Conservation (phyloP, 2,329 filamentous ascomycete species). For the Epichloe baconii region DNA sequence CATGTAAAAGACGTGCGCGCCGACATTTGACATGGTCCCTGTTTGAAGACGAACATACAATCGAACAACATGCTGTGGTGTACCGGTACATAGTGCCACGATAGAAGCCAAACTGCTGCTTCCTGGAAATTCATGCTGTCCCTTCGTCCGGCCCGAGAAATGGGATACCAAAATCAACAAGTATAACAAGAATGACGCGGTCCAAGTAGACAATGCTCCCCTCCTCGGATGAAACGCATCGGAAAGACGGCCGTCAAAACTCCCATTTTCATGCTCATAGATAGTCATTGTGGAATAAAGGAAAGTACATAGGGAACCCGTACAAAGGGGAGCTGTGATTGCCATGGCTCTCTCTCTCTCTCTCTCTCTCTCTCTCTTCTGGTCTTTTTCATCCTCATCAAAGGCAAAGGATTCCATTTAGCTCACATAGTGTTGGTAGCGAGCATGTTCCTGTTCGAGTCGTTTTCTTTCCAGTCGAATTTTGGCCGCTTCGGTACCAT, state of each 20-base stretch:
- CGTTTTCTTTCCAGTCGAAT: slow-evolving; percentile 23
- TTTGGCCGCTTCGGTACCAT: slow-evolving; percentile 47
- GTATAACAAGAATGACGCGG: no score
- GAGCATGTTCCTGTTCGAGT: slow-evolving; percentile 4
- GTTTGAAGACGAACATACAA: not conserved
- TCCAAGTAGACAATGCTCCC: not conserved
- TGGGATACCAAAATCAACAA: not conserved
- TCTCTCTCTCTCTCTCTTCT: not conserved
- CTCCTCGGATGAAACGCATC: not conserved
- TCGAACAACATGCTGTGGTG: not conserved
- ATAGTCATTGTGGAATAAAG: slow-evolving; percentile 3
- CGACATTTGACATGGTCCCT: not conserved
- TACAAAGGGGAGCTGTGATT: not conserved
- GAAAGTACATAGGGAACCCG: not conserved
- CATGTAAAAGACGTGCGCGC: not conserved
- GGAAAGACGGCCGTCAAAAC: not conserved
- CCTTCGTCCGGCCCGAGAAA: not conserved
- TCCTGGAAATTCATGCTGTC: not conserved
- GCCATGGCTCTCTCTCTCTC: not conserved
- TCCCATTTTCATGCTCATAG: slow-evolving; percentile 5
- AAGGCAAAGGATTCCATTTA: not conserved
- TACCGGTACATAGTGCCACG: not conserved
- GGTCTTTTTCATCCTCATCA: not conserved
- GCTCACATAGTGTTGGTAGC: not conserved
- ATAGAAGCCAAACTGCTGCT: not conserved